Base-by-base conservation (phyloP, 495 filamentous ascomycete genomes). In the Xylaria curta region DNA sequence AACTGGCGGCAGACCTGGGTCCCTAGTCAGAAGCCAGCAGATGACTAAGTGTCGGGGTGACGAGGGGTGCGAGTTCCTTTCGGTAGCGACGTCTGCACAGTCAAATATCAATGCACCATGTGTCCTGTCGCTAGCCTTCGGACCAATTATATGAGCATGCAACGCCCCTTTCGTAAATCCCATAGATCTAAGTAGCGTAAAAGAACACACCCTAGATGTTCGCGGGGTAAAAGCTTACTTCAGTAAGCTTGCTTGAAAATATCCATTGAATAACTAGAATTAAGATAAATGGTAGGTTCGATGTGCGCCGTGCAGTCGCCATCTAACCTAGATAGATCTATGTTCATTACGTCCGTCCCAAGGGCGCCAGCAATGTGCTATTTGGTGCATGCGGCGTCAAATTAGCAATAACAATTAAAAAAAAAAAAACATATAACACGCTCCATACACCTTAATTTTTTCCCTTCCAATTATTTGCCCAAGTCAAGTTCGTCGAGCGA, bases 381-480 rank as follows among this genome's bases (percentile, higher is more conserved):
- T 19, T 31, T 38, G 31, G 38, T 21, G 31, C 58, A 44, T 33
- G 15, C 62, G 26, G 42, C 40, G 21, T 47, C 19, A 63, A 49
- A 47, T 47, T 65, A 28, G 21, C 33, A 28, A 44, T 44, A 33
- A 65, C 38, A 13, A 31, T 46, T 64, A n/a, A 38, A 8, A 1
- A 31, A n/a, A 36, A 38, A 38, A 68, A 58, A 47, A 59, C 15
- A 54, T 46, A 60, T n/a, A n/a, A n/a, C n/a, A 47, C 7, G 66
- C 53, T 59, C 54, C 21, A 21, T 59, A 24, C 40, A 59, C 38
- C 66, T 59, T 44, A 15, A 9, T 42, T 44, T 68, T 44, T 68
- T 19, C 15, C 51, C 40, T 68, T 19, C 15, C 51, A 26, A 28
- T 56, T 13, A 38, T 9, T 49, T n/a, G n/a, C 42, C 54, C 21